These are phyloP conservation scores for Gracilaria gracilis DNA, from an alignment of 23 red algal genomes.

Conservation along the genomic window DNA sequence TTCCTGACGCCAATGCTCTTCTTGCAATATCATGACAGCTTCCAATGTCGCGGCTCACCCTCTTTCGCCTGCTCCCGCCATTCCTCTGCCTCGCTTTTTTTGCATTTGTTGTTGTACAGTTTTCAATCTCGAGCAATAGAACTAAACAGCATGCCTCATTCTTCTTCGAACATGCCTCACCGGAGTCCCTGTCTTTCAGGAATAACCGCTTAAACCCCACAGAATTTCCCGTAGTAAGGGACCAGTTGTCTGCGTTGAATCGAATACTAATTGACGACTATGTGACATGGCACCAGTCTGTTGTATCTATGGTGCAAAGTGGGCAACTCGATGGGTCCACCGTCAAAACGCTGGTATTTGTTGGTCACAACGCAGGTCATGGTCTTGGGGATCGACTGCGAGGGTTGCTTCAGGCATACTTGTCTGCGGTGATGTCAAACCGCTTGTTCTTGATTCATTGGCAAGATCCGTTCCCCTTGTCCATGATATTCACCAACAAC, in stretches of 20 bases:
- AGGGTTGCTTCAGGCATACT: constrained; percentile 22
- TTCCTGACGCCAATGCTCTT: not conserved
- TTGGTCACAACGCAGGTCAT: constrained; percentile 11
- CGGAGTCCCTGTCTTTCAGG: not conserved
- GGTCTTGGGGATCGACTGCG: constrained; percentile 50
- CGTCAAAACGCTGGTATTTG: not conserved
- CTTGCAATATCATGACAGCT: not conserved
- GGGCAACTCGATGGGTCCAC: constrained; percentile 3
- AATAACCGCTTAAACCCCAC: not conserved
- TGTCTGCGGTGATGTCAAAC: constrained; percentile 37
- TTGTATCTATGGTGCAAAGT: not conserved
- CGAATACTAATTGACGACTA: constrained; percentile 37
- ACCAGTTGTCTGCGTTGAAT: not conserved
- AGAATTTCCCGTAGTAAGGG: not conserved
- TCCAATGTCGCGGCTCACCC: not conserved
- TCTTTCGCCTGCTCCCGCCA: not conserved
- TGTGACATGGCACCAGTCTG: constrained; percentile 9
- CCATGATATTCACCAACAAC: not conserved
- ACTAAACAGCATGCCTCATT: not conserved
- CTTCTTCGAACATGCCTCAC: constrained; percentile 2
- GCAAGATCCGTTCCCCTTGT: constrained; percentile 36
- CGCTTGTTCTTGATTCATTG: constrained; percentile 44
- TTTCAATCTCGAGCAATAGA: not conserved
- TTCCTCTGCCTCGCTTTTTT: not conserved
- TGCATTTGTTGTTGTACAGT: not conserved